Conservation (phyloP, 495 filamentous ascomycete species). For the Lepraria neglecta region DNA sequence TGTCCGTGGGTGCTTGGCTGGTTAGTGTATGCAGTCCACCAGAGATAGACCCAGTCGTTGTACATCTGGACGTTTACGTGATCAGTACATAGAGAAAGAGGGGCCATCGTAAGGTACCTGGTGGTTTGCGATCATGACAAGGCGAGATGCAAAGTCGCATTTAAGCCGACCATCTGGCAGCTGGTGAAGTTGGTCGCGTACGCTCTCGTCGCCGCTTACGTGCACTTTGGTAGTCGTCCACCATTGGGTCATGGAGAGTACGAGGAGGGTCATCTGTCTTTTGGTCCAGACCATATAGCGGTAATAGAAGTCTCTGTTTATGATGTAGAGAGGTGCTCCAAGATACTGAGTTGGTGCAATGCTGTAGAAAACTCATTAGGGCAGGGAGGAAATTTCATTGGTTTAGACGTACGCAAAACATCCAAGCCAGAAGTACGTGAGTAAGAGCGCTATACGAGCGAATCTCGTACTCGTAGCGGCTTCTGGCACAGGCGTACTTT, state of each 20-base stretch:
- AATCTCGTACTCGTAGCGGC: conserved; percentile 7
- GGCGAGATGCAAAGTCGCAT: conserved; percentile 62
- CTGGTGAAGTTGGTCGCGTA: conserved; percentile 57
- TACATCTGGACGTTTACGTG: conserved; percentile 48
- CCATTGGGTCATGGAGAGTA: conserved; percentile 69
- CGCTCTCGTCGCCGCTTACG: conserved; percentile 66
- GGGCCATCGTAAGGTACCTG: conserved; percentile 43
- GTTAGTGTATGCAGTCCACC: conserved; percentile 74
- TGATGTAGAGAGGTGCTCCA: conserved; percentile 59
- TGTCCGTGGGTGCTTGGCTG: conserved; percentile 57
- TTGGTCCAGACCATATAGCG: conserved; percentile 71
- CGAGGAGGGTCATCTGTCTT: conserved; percentile 60
- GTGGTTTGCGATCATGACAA: conserved; percentile 75
- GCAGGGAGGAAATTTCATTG: background rate
- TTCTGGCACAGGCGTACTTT: background rate
- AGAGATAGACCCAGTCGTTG: conserved; percentile 79
- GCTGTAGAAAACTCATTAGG: conserved; percentile 31
- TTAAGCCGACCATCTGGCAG: conserved; percentile 57
- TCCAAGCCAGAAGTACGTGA: conserved; percentile 12
- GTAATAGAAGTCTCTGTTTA: conserved; percentile 62
- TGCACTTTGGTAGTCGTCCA: conserved; percentile 68
- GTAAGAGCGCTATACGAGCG: conserved; percentile 3
- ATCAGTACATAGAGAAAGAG: background rate
- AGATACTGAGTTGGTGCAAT: conserved; percentile 58
- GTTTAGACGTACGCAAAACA: conserved; percentile 4